Conservation (phyloP, 257 asterid species). For the Gardenia jasminoides region DNA sequence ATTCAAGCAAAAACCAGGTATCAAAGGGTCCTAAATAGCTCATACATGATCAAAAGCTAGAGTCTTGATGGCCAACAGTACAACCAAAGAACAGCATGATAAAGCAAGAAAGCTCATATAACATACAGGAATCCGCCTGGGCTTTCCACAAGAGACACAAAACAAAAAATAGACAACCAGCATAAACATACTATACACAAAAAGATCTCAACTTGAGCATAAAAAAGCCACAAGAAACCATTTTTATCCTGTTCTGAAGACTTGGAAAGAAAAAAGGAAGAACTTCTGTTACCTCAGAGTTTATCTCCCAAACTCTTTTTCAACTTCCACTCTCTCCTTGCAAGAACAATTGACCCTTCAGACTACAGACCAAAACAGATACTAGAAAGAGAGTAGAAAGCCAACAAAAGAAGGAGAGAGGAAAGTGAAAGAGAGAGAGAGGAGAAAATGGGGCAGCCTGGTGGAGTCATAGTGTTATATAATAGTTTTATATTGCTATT, state of each 20-base stretch:
- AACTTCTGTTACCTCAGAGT: slow-evolving; percentile 21
- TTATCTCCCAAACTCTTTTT: slow-evolving; percentile 23
- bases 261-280: background rate
- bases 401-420: slow-evolving; percentile 11
- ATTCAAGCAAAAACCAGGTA: background rate
- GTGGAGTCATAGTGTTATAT: slow-evolving; percentile 14
- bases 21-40: background rate
- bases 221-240: background rate
- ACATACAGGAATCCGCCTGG: background rate
- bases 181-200: slow-evolving; percentile 8
- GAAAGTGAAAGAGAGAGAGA: slow-evolving; percentile 19
- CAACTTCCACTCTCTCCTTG: slow-evolving; percentile 25
- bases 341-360: slow-evolving; percentile 42
- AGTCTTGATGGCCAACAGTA: slow-evolving; percentile 10
- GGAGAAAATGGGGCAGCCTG: slow-evolving; percentile 13
- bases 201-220: slow-evolving; percentile 25
- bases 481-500: background rate
- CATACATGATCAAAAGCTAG: slow-evolving; percentile 13
- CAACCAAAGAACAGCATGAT: background rate
- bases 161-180: slow-evolving; percentile 5
- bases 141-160: background rate
- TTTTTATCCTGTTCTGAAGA: background rate
- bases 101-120: slow-evolving; percentile 5
- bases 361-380: slow-evolving; percentile 15
- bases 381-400: slow-evolving; percentile 1